Percentiles rank a stretch among this genome's conserved stretches.
Evolutionary conservation across 257 asterid genomes (phyloP).

Genomic region (Solanum dulcamara): DNA sequence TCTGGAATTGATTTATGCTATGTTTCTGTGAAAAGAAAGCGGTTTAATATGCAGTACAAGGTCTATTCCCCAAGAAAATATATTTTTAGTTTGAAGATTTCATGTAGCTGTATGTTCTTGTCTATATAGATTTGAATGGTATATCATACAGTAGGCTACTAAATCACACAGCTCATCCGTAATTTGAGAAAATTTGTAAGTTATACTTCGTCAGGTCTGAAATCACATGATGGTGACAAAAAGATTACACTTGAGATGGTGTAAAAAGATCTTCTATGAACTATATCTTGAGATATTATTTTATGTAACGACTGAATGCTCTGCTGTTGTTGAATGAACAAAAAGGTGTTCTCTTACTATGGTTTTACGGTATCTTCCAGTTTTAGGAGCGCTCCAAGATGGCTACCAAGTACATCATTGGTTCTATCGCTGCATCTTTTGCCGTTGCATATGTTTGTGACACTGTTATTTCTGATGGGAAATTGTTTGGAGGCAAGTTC

Average conservation of each 20-base stretch:
- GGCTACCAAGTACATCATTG: constrained; percentile 1
- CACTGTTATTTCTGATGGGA: constrained; percentile 7
- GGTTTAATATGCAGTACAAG: neutral
- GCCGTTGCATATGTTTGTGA: constrained; percentile 12
- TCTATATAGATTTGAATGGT: neutral
- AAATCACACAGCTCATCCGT: neutral
- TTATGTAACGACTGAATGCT: neutral
- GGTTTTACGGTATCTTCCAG: neutral
- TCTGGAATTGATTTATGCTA: neutral
- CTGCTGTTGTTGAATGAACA: neutral
- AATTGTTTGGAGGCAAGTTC: constrained; percentile 29
- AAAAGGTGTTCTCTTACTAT: neutral
- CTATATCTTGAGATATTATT: neutral
- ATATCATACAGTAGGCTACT: neutral
- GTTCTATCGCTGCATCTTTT: neutral
- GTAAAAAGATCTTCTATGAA: neutral
- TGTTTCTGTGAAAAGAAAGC: neutral
- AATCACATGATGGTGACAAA: neutral
- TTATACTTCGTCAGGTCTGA: neutral
- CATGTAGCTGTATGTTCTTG: neutral
- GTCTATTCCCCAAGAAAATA: neutral
- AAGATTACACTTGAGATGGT: neutral
- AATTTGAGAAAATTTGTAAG: neutral
- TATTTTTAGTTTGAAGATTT: neutral
- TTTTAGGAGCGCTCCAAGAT: constrained; percentile 3